These are phyloP conservation scores for Cystofilobasidium ferigula DNA, from an alignment of 768 basidiomycete species.

Conservation along the genomic window DNA sequence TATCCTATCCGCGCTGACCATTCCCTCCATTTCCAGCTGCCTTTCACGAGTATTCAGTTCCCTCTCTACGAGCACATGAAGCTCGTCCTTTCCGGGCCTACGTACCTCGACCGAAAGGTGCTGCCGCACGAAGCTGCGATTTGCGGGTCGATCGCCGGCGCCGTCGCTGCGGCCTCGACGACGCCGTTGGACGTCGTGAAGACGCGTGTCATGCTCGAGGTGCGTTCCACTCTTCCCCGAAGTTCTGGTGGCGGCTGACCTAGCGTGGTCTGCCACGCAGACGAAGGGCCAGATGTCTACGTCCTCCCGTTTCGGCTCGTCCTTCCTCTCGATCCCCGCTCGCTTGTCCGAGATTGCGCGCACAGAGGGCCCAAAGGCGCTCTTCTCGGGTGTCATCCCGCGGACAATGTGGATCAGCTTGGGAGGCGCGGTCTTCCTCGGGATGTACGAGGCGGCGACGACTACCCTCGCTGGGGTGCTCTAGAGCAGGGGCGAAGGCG, in stretches of 20 bases:
- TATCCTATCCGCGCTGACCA: background rate
- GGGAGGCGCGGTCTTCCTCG: conserved; percentile 92
- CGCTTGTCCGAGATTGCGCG: conserved; percentile 58
- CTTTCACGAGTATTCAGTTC: conserved; percentile 91
- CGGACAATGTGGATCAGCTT: conserved; percentile 93
- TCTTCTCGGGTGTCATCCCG: conserved; percentile 80
- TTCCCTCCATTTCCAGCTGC: conserved; percentile 52
- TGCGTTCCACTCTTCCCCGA: conserved; percentile 46
- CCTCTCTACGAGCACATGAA: conserved; percentile 89
- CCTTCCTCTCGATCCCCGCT: conserved; percentile 48
- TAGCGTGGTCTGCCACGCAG: background rate
- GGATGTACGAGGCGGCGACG: conserved; percentile 77
- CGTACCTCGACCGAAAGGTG: conserved; percentile 43
- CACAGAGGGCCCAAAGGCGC: conserved; percentile 58
- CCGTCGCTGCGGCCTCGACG: conserved; percentile 73
- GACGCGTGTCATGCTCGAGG: conserved; percentile 91
- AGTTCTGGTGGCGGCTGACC: background rate
- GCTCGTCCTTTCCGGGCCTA: conserved; percentile 49
- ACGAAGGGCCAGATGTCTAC: background rate
- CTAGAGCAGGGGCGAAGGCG: no score
- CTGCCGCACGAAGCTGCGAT: conserved; percentile 50
- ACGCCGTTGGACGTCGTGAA: conserved; percentile 95
- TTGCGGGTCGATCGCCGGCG: conserved; percentile 86
- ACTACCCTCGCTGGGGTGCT: conserved; percentile 11
- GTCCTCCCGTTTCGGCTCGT: conserved; percentile 18